These are phyloP conservation scores for Ophidiomyces ophidiicola DNA, from an alignment of 2,329 filamentous ascomycete genomes.

Conservation along the genomic window DNA sequence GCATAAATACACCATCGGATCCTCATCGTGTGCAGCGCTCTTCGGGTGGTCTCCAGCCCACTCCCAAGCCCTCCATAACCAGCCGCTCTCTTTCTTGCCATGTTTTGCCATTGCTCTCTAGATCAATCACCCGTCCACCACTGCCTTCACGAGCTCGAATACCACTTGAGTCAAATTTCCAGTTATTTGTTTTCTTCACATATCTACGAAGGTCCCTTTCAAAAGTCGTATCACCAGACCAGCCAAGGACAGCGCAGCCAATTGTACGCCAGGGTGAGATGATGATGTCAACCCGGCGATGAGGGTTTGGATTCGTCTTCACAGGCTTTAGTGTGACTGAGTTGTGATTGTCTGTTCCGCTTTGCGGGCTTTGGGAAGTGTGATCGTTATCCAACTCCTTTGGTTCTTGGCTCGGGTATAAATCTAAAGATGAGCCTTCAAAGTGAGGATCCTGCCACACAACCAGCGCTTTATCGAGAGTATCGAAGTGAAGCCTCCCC, in stretches of 20 bases:
- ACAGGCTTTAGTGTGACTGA: neutral
- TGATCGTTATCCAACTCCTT: neutral
- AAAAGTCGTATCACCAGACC: constrained; percentile 82
- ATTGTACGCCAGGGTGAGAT: constrained; percentile 77
- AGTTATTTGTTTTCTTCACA: constrained; percentile 55
- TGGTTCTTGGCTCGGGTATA: neutral
- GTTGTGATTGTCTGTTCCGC: neutral
- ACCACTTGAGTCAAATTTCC: constrained; percentile 89
- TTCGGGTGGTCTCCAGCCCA: constrained; percentile 54
- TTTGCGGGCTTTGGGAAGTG: too few species aligned
- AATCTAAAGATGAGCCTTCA: constrained; percentile 12
- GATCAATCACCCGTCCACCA: constrained; percentile 56
- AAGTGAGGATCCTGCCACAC: constrained; percentile 69
- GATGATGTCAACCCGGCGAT: constrained; percentile 85
- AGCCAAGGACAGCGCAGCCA: constrained; percentile 77
- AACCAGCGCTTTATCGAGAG: constrained; percentile 79
- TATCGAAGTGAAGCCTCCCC: constrained; percentile 61
- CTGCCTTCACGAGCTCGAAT: constrained; percentile 51
- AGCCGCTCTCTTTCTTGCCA: constrained; percentile 62
- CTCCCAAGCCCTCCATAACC: constrained; percentile 64
- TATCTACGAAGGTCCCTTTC: constrained; percentile 74
- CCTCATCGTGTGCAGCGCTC: constrained; percentile 56
- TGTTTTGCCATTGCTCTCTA: constrained; percentile 46
- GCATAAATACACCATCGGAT: too few species aligned
- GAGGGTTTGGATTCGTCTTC: constrained; percentile 52